These are phyloP conservation scores for Barnettozyma siamensis DNA, from an alignment of 805 yeast species.

Conservation along the genomic window DNA sequence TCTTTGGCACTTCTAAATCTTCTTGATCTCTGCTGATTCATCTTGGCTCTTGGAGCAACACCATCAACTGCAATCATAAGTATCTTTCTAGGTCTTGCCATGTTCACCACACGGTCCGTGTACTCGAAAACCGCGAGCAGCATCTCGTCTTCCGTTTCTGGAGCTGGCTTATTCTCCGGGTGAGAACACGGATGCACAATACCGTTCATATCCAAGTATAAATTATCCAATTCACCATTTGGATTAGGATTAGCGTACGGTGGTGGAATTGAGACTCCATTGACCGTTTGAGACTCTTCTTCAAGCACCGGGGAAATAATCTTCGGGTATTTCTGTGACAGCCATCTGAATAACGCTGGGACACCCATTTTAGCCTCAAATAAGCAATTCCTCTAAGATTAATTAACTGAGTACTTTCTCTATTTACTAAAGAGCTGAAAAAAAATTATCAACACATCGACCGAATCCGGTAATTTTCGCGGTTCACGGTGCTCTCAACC, in stretches of 20 bases:
- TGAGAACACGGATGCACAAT: constrained; percentile 99
- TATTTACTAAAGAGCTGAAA: too few species aligned
- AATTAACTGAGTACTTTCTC: too few species aligned
- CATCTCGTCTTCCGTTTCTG: constrained; percentile 96
- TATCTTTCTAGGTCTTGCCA: constrained; percentile 94
- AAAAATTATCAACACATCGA: not conserved
- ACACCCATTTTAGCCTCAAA: constrained; percentile 73
- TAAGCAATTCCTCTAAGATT: not conserved
- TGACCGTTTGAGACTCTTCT: constrained; percentile 52
- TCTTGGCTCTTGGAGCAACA: constrained; percentile 96
- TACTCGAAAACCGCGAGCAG: constrained; percentile 87
- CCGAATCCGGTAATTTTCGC: constrained; percentile 1
- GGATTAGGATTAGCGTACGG: constrained; percentile 76
- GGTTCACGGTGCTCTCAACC: not conserved
- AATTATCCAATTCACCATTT: constrained; percentile 91
- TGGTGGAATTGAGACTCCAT: constrained; percentile 59
- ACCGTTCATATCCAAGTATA: constrained; percentile 97
- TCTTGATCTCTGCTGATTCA: constrained; percentile 95
- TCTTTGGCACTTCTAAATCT: constrained; percentile 90
- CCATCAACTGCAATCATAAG: constrained; percentile 97
- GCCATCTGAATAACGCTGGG: constrained; percentile 97
- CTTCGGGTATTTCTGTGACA: constrained; percentile 88
- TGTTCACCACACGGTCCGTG: constrained; percentile 83
- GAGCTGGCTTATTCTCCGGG: constrained; percentile 94
- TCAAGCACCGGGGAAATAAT: constrained; percentile 87